Evolutionary conservation across 257 asterid genomes (phyloP), one percentile per base, ranked within the genome.

Genomic region (Henckelia pumila): DNA sequence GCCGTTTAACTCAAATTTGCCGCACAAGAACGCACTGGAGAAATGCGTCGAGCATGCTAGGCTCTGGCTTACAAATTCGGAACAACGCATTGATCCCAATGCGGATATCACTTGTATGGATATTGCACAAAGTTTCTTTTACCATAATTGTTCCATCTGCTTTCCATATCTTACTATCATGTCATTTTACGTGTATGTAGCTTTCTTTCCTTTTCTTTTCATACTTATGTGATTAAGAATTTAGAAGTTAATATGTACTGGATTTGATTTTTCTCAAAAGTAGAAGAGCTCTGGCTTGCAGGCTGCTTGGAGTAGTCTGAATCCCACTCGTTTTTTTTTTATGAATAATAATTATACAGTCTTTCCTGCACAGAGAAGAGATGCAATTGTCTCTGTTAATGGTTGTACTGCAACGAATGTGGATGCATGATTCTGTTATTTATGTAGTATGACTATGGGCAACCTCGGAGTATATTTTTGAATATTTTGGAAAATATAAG

Each of bases 1-100:
- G 70, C 88, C 96, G 0, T 77, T 65, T 58, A 60, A 82, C 68
- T 92, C 95, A 8, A 69, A 86, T 29, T 75, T 86, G 77, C 81
- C 96, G 1, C 98, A 89, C 62, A 85, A 86, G 85, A 68, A 82
- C 52, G 81, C 97, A 0, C 67, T 89, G 78, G 78, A 64, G 74
- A 79, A 62, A 70, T 89, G 96, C 60, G 77, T 83, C 69, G 98
- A 89, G 68, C 96, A 80, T 67, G 98, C 95, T 1, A 82, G 76
- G 75, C 82, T 82, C 23, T 92, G 98, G 97, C 75, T 89, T 52
- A 76, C 76, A 3, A 82, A 78, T 50, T 79, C 96, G 7, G 80
- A 83, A 33, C 86, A 79, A 75, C 95, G 81, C 19, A 66, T 92
- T 58, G 86, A 75, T 14, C 80, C 81, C 20, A 71, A 80, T 68